A percentile compares a stretch with the other conserved stretches of the same genome.
phyloP scores from a whole-genome alignment of 2,329 filamentous ascomycete species.

The Fusarium nygamai region DNA sequence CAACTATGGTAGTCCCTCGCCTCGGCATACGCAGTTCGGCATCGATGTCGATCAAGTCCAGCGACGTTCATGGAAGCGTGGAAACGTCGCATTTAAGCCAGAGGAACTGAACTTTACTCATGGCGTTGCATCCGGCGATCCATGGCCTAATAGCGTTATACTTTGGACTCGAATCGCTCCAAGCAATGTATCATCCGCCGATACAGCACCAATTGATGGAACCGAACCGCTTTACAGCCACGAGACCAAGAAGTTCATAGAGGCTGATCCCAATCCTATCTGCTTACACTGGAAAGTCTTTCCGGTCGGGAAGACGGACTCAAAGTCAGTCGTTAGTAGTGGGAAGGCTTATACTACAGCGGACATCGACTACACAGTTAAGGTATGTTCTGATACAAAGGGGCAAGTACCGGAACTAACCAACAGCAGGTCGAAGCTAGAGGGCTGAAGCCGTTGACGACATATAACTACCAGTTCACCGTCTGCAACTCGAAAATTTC shows the following conservation, averaged over 20 bases:
- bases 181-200: not conserved
- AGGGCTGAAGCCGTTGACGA: not conserved
- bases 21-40: not conserved
- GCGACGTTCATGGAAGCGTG: conserved; percentile 2
- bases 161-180: conserved; percentile 5
- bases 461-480: not conserved
- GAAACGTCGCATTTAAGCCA: not conserved
- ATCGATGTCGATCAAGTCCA: not conserved
- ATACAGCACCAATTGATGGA: not conserved
- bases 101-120: not conserved
- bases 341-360: not conserved
- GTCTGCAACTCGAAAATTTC: not conserved
- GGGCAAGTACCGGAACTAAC: fast-evolving
- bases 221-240: not conserved
- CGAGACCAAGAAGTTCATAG: not conserved
- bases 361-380: not conserved
- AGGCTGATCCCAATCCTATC: not conserved
- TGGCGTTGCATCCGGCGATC: not conserved
- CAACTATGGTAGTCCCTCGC: not conserved
- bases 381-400: not conserved
- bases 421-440: not conserved
- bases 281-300: not conserved
- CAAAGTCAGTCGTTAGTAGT: not conserved
- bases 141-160: not conserved
- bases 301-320: not conserved